These are phyloP conservation scores for Tulasnella calospora DNA, from an alignment of 768 basidiomycete species.

Conservation along the genomic window DNA sequence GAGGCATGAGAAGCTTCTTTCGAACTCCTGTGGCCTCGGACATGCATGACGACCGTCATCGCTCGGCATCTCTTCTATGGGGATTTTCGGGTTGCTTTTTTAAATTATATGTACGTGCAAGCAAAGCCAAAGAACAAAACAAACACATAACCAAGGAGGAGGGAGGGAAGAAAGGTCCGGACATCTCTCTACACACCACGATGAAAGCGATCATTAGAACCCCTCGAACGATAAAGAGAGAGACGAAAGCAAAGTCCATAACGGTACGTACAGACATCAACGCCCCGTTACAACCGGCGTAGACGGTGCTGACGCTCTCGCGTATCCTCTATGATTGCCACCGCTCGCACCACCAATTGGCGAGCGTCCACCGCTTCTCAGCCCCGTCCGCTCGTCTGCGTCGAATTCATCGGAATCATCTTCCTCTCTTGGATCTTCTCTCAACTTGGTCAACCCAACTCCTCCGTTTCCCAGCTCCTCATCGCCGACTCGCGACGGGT, in stretches of 20 bases:
- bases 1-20: not conserved
- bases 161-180: not conserved
- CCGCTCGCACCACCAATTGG: not conserved
- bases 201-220: too few species aligned
- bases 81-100: not conserved
- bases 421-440: slow-evolving; percentile 20
- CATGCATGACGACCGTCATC: not conserved
- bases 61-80: not conserved
- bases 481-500: slow-evolving; percentile 1
- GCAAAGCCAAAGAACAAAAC: not conserved
- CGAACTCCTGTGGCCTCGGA: not conserved
- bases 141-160: not conserved
- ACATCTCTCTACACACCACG: too few species aligned
- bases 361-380: slow-evolving; percentile 6
- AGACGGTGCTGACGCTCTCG: slow-evolving; percentile 17
- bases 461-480: slow-evolving; percentile 18
- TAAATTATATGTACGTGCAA: slow-evolving; percentile 1
- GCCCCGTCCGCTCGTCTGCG: slow-evolving; percentile 17
- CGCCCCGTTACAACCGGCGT: slow-evolving; percentile 15
- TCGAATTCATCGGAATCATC: slow-evolving; percentile 13
- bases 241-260: not conserved
- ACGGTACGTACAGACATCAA: not conserved
- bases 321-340: too few species aligned
- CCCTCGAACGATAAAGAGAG: too few species aligned
- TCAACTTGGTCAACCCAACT: slow-evolving; percentile 16